Conservation (phyloP, 495 filamentous ascomycete genomes). For the Penicillium coprophilum region DNA sequence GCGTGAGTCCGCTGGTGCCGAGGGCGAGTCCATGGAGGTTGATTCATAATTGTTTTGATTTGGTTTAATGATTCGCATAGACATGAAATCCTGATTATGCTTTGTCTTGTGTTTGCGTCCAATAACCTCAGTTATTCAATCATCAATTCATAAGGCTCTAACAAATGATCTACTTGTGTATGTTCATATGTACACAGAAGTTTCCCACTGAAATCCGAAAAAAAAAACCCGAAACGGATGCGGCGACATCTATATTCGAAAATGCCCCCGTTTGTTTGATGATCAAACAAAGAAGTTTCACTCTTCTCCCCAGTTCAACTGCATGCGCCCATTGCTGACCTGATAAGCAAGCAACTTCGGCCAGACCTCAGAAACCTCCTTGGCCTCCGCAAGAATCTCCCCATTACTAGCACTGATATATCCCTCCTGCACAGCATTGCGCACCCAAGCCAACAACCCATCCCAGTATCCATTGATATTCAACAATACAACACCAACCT, state of each 20-base stretch:
- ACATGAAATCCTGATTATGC: constrained; percentile 37
- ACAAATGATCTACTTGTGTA: constrained; percentile 3
- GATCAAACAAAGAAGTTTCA: constrained; percentile 27
- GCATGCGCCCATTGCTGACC: constrained; percentile 67
- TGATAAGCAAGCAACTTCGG: constrained; percentile 70
- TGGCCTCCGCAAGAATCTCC: constrained; percentile 75
- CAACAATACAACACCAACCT: constrained; percentile 71
- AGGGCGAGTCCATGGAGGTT: constrained; percentile 77
- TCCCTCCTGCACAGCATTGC: constrained; percentile 69
- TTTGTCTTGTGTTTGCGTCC: constrained; percentile 16
- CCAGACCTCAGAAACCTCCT: constrained; percentile 67
- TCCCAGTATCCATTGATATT: constrained; percentile 93
- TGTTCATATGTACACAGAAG: background rate
- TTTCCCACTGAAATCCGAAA: background rate
- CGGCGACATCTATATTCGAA: background rate
- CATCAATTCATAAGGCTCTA: constrained; percentile 12
- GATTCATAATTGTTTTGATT: constrained; percentile 55
- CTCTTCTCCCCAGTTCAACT: constrained; percentile 78
- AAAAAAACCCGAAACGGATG: background rate
- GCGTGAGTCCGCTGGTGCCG: constrained; percentile 66
- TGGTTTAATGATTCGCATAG: constrained; percentile 37
- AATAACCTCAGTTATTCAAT: constrained; percentile 12
- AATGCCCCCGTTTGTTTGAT: background rate
- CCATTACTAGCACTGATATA: constrained; percentile 70
- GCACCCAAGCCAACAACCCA: constrained; percentile 79